Evolutionary conservation across 1,284 basidiomycete species (phyloP), one percentile per base, ranked within the genome.

Genomic region (Lentinus polychrous): DNA sequence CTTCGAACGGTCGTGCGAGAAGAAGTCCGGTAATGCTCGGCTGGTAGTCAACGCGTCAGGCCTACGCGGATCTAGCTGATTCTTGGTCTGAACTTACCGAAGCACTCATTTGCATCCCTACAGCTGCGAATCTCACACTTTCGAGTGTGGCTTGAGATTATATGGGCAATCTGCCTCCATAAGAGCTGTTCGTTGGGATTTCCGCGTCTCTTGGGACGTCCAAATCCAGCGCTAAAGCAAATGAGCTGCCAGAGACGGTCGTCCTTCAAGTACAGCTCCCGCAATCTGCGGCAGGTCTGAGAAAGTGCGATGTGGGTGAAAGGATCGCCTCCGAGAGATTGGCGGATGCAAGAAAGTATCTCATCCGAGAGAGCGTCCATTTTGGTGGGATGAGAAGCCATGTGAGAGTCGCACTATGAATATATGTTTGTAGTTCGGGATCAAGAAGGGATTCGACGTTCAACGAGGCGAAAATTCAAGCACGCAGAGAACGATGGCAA

Each of bases 41-140:
- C 54, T 60, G 45, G 50, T 42, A 44, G 32, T 31, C 38, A 36
- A 27, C 27, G 27, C 27, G 27, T 27, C 27, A 27, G 10, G 27
- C 5, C 27, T 27, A 10, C 10, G 27, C 10, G 27, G 27, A 27
- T 27, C 27, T 4, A 4, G 10, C 5, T 4, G 27, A 27, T 27
- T n/a, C 27, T 15, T 8, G 33, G 14, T 24, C 32, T 23, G 37
- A 11, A 57, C 62, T 48, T 49, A 66, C 64, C 60, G 46, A 61
- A 60, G 49, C 59, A 64, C 2, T 49, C 50, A 38, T 62, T 63
- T 2, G 63, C 64, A 17, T 59, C 59, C 43, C 49, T 57, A 48
- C 65, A 66, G 36, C 58, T 64, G 12, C 56, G 56, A 49, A 66
- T 65, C 49, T 66, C 63, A 38, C 65, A 66, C 17, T 54, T 32